These are phyloP conservation scores for Scorias spongiosa DNA, from an alignment of 2,329 filamentous ascomycete species.

Conservation along the genomic window DNA sequence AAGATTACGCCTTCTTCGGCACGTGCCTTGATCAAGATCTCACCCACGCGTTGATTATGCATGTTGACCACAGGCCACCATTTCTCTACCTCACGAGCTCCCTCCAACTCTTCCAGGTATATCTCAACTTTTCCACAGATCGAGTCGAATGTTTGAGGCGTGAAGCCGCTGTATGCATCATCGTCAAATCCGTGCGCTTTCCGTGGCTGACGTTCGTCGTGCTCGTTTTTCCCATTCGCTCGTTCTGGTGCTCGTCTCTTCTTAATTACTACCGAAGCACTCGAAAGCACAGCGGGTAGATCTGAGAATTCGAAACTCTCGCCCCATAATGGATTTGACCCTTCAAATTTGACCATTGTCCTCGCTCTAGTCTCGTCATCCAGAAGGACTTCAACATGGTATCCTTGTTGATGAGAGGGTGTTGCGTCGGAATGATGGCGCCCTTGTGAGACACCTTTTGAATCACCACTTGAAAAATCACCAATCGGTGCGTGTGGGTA, in stretches of 20 bases:
- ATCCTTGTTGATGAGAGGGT: slow-evolving; percentile 40
- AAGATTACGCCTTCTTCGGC: slow-evolving; percentile 85
- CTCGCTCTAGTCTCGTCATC: slow-evolving; percentile 66
- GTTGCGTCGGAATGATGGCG: background rate
- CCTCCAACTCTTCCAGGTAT: slow-evolving; percentile 61
- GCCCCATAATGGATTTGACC: slow-evolving; percentile 65
- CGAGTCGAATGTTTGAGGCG: slow-evolving; percentile 32
- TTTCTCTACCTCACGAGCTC: slow-evolving; percentile 64
- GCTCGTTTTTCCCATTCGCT: slow-evolving; percentile 15
- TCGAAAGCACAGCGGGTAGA: slow-evolving; percentile 52
- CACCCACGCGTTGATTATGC: slow-evolving; percentile 60
- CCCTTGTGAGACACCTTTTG: slow-evolving; percentile 4
- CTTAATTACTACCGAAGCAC: slow-evolving; percentile 57
- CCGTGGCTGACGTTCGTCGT: slow-evolving; percentile 24
- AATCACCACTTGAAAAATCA: slow-evolving; percentile 9
- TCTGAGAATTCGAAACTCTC: slow-evolving; percentile 68
- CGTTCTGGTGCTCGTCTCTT: slow-evolving; percentile 29
- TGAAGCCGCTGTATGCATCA: slow-evolving; percentile 26
- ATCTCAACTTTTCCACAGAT: slow-evolving; percentile 65
- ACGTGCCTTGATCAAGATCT: slow-evolving; percentile 68
- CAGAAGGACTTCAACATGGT: slow-evolving; percentile 63
- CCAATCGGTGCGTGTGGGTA: slow-evolving; percentile 18
- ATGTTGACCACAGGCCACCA: slow-evolving; percentile 73
- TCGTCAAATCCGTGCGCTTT: slow-evolving; percentile 22
- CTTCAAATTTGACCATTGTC: slow-evolving; percentile 56